Evolutionary conservation across 805 yeast species (phyloP).

Genomic region (Zygosaccharomyces pseudorouxii): DNA sequence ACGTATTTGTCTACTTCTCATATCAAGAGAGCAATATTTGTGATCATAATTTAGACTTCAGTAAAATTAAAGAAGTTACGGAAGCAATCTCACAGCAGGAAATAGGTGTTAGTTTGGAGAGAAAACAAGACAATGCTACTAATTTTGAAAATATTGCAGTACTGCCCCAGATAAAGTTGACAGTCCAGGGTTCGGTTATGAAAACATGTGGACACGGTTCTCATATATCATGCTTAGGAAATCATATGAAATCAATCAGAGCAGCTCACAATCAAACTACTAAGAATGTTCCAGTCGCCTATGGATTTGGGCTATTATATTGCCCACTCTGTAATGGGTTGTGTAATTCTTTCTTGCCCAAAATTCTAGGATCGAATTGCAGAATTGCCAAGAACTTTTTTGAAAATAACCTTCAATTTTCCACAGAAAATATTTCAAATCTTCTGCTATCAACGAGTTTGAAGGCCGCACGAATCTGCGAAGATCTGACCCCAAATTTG

Average conservation of each 20-base stretch:
- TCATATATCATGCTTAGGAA: slow-evolving; percentile 73
- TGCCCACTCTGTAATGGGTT: slow-evolving; percentile 91
- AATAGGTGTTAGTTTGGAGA: not conserved
- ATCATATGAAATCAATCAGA: slow-evolving; percentile 53
- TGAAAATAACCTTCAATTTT: not conserved
- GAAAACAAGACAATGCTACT: not conserved
- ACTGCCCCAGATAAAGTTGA: slow-evolving; percentile 39
- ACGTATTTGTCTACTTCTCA: slow-evolving; percentile 30
- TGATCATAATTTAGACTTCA: slow-evolving; percentile 20
- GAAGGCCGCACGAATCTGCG: slow-evolving; percentile 22
- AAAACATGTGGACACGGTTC: slow-evolving; percentile 90
- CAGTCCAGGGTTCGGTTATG: slow-evolving; percentile 17
- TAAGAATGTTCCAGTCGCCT: slow-evolving; percentile 73
- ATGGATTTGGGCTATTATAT: slow-evolving; percentile 64
- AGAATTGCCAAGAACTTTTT: slow-evolving; percentile 10
- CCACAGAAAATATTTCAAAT: not conserved
- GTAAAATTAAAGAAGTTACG: slow-evolving; percentile 31
- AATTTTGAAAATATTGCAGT: not conserved
- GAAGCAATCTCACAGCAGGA: not conserved
- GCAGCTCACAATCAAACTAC: slow-evolving; percentile 67
- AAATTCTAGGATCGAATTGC: slow-evolving; percentile 25
- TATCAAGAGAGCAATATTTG: slow-evolving; percentile 29
- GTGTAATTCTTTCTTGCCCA: slow-evolving; percentile 78
- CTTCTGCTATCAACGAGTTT: slow-evolving; percentile 14
- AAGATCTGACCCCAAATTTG: slow-evolving; percentile 11